phyloP scores from a whole-genome alignment of 2,329 filamentous ascomycete genomes.

The Myriosclerotinia scirpicola region DNA sequence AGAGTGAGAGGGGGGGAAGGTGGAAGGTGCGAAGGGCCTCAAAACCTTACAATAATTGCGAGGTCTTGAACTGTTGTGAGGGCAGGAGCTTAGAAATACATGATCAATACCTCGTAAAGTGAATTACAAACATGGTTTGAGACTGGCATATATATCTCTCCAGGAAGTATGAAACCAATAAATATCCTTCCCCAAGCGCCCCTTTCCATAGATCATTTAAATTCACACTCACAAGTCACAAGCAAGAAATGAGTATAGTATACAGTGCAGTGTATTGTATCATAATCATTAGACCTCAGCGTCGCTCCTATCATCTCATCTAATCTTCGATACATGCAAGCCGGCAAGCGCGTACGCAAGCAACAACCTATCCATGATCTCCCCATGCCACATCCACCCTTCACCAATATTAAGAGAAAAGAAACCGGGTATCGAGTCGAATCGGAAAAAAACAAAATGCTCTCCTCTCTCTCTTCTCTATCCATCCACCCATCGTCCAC shows the following conservation, averaged over 20 bases:
- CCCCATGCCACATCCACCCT: not conserved
- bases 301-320: not conserved
- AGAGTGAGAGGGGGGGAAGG: no score
- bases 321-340: not conserved
- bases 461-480: not conserved
- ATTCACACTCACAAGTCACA: not conserved
- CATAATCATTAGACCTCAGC: constrained; percentile 12
- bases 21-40: no score
- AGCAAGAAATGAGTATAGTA: not conserved
- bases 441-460: constrained; percentile 12
- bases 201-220: no score
- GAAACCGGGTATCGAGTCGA: constrained; percentile 21
- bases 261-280: constrained; percentile 1
- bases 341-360: not conserved
- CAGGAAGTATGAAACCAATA: no score
- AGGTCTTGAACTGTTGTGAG: no score
- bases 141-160: no score
- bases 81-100: no score
- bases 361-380: constrained; percentile 1
- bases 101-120: no score
- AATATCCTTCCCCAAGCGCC: not conserved
- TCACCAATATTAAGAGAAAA: constrained; percentile 17
- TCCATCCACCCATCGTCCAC: not conserved
- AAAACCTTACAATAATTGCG: no score
- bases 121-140: no score